phyloP scores from a whole-genome alignment of 2,329 filamentous ascomycete genomes.

The Calonectria hongkongensis region DNA sequence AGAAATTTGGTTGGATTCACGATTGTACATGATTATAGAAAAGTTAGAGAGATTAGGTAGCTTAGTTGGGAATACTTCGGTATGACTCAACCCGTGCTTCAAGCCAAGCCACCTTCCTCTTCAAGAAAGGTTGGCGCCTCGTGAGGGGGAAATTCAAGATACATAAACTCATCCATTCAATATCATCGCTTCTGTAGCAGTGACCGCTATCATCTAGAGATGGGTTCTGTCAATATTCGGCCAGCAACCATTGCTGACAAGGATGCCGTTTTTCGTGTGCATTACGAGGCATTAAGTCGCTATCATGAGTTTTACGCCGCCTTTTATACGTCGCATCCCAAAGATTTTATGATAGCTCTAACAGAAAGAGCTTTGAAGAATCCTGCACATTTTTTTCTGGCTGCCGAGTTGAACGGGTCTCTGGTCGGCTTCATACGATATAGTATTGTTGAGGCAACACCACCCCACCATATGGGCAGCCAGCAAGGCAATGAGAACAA shows the following conservation, averaged over 20 bases:
- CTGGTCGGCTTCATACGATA: slow-evolving; percentile 49
- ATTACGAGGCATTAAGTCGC: slow-evolving; percentile 43
- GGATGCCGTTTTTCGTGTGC: slow-evolving; percentile 45
- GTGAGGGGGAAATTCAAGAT: slow-evolving; percentile 24
- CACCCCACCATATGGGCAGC: slow-evolving; percentile 4
- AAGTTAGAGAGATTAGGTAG: slow-evolving; percentile 20
- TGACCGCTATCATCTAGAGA: slow-evolving; percentile 1
- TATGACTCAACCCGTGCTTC: slow-evolving; percentile 16
- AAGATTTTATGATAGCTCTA: slow-evolving; percentile 43
- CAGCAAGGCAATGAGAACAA: background rate
- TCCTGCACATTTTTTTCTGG: slow-evolving; percentile 41
- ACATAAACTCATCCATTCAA: slow-evolving; percentile 15
- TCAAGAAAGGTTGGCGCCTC: slow-evolving; percentile 3
- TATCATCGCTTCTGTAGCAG: background rate
- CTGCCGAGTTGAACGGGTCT: slow-evolving; percentile 43
- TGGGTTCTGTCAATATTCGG: slow-evolving; percentile 44
- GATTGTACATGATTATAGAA: slow-evolving; percentile 27
- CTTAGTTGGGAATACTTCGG: slow-evolving; percentile 11
- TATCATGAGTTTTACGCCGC: slow-evolving; percentile 51
- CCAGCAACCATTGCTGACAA: slow-evolving; percentile 45
- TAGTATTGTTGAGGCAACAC: slow-evolving; percentile 8
- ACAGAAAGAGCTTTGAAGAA: slow-evolving; percentile 44
- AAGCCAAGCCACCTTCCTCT: background rate
- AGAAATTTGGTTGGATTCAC: slow-evolving; percentile 15
- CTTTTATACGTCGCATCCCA: slow-evolving; percentile 46